These are phyloP conservation scores for Sclerotiophoma versabilis DNA, from an alignment of 2,329 filamentous ascomycete species.

Conservation along the genomic window DNA sequence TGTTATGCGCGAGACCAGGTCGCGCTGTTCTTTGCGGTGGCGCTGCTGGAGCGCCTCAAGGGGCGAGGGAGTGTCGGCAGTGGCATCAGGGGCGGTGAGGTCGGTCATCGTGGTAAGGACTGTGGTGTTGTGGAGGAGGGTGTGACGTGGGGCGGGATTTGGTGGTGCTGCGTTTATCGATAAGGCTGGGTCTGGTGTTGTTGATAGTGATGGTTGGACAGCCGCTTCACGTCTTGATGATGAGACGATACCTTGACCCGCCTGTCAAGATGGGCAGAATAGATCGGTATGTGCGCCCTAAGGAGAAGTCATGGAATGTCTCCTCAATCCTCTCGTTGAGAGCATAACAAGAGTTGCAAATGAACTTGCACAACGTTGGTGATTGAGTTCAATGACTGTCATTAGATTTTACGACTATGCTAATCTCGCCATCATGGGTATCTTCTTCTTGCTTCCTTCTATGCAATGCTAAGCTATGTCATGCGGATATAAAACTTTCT, in stretches of 20 bases:
- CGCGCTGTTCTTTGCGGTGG: slow-evolving; percentile 87
- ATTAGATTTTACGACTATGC: neutral
- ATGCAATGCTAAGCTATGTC: neutral
- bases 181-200: neutral
- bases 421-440: slow-evolving; percentile 5
- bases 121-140: neutral
- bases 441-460: slow-evolving; percentile 2
- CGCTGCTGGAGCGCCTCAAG: slow-evolving; percentile 80
- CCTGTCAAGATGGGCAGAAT: too few relatives aligned
- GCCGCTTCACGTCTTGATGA: too few relatives aligned
- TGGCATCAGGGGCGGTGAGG: slow-evolving; percentile 9
- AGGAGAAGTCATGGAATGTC: too few relatives aligned
- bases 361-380: too few relatives aligned
- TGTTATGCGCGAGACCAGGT: slow-evolving; percentile 83
- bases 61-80: slow-evolving; percentile 29
- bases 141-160: slow-evolving; percentile 4
- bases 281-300: too few relatives aligned
- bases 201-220: too few relatives aligned
- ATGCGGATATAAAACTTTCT: neutral
- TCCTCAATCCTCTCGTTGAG: too few relatives aligned
- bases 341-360: too few relatives aligned
- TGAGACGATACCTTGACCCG: too few relatives aligned
- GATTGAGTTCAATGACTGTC: too few relatives aligned
- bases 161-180: neutral
- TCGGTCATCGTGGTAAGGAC: slow-evolving; percentile 14